A percentile compares a stretch with the other conserved stretches of the same genome.
These are phyloP conservation scores for Coemansia sp. DNA, from an alignment of 192 early-diverging fungal genomes.

Conservation along the genomic window DNA sequence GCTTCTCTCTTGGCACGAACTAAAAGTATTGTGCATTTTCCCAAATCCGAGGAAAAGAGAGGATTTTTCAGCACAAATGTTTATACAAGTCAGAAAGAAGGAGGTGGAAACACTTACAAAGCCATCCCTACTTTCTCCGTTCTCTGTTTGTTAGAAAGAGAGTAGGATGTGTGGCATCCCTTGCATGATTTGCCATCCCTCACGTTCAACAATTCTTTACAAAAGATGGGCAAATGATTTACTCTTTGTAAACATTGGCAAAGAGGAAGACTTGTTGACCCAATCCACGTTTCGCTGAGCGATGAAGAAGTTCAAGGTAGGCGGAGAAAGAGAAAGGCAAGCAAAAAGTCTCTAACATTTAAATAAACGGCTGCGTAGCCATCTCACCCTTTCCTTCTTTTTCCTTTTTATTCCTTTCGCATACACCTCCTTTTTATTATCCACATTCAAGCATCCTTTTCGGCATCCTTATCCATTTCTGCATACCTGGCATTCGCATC, in stretches of 20 bases:
- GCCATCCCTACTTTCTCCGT: not conserved
- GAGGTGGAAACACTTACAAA: not conserved
- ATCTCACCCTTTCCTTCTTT: not conserved
- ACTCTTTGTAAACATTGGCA: constrained; percentile 8
- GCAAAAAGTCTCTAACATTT: constrained; percentile 7
- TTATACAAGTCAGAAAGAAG: not conserved
- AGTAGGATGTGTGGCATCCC: not conserved
- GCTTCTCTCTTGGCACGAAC: too few species aligned
- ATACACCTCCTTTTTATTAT: constrained; percentile 2
- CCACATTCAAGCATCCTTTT: constrained; percentile 5
- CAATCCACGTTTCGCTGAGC: too few species aligned
- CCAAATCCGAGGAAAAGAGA: too few species aligned
- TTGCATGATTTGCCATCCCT: constrained; percentile 1
- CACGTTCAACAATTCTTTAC: not conserved
- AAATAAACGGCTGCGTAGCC: too few species aligned
- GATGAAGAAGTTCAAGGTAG: not conserved
- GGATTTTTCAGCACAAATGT: not conserved
- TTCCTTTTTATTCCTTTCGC: constrained; percentile 14
- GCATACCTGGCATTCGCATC: constrained; percentile 14
- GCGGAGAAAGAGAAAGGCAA: not conserved
- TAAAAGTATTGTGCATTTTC: too few species aligned
- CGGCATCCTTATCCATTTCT: constrained; percentile 11
- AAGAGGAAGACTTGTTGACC: not conserved
- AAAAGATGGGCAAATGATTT: not conserved
- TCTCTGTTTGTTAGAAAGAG: too few species aligned